Base-by-base conservation (phyloP, 306 rosid species). In the Neltuma alba region DNA sequence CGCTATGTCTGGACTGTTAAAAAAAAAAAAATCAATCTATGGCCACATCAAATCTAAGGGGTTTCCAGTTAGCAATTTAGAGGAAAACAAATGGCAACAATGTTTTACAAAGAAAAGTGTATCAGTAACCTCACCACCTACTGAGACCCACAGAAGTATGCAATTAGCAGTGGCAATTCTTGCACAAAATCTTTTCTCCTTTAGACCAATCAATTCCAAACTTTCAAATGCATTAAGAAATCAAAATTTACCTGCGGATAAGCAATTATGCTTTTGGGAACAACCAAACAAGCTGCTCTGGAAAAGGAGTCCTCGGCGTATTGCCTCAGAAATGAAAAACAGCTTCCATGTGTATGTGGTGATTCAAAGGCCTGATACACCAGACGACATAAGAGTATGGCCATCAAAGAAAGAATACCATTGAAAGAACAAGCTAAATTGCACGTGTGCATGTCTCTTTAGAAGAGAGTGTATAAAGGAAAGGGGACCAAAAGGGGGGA, bases 301-400 rank as follows among this genome's bases (percentile, higher is more conserved):
- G 99, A 85, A 80, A 91, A 89, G 78, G 99, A 90, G 63, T 93
- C 99, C 82, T 89, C 98, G 0, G 99, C 99, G 81, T 91, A 96
- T 89, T 96, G 95, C 89, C 99, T 86, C 44, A 93, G 92, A 88
- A 87, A 96, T 83, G 92, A 77, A 83, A 87, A 83, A 57, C 99
- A 96, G 75, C 75, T 88, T 70, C 91, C 16, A 60, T 96, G 99
- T 15, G 93, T 96, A 73, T 96, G 88, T 23, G 99, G 99, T 31
- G 99, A 89, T 83, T 93, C 99, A 74, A 96, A 96, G 69, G 99
- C 99, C 99, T 96, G 86, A 79, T 63, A 80, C 73, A 83, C 71
- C 27, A 23, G 14, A 83, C 15, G n/a, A 82, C 48, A 70, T 47
- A 55, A 50, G 61, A 77, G 63, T 67, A 70, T 10, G 4, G 30